Conservation (phyloP, 495 filamentous ascomycete species). For the Aspergillus indologenus region DNA sequence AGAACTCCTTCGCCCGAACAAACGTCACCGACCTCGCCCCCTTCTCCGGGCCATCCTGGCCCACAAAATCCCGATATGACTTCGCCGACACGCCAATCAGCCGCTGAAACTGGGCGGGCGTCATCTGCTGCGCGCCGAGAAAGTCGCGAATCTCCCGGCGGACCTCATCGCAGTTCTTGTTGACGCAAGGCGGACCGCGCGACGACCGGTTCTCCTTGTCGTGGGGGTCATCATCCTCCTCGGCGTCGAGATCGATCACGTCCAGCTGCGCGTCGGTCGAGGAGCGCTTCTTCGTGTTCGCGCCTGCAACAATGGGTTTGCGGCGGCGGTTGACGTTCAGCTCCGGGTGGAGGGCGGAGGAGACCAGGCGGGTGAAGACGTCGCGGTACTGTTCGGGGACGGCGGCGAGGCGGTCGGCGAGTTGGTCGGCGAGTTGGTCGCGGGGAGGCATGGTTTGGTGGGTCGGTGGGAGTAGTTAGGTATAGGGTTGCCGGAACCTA, state of each 20-base stretch:
- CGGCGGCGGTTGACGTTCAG: too few species aligned
- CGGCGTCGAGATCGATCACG: neutral
- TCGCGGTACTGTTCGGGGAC: too few species aligned
- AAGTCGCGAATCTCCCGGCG: slow-evolving; percentile 13
- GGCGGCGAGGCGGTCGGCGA: too few species aligned
- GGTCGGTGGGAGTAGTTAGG: too few species aligned
- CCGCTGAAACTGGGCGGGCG: slow-evolving; percentile 10
- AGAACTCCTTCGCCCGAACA: slow-evolving; percentile 1
- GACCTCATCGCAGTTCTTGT: slow-evolving; percentile 9
- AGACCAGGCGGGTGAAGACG: too few species aligned
- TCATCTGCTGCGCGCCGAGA: slow-evolving; percentile 13
- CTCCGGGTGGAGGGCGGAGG: too few species aligned
- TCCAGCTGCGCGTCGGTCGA: too few species aligned
- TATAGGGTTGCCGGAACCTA: too few species aligned
- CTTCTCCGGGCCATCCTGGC: slow-evolving; percentile 8
- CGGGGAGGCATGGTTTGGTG: too few species aligned
- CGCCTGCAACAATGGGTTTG: too few species aligned
- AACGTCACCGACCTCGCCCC: slow-evolving; percentile 13
- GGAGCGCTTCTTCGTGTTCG: too few species aligned
- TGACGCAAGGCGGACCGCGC: neutral
- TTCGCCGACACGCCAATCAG: slow-evolving; percentile 5
- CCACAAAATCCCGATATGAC: slow-evolving; percentile 14
- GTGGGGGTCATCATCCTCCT: neutral
- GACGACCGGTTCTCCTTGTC: neutral
- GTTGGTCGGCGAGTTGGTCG: too few species aligned